Evolutionary conservation across 306 rosid species (phyloP).

Genomic region (Cicer cuneatum): DNA sequence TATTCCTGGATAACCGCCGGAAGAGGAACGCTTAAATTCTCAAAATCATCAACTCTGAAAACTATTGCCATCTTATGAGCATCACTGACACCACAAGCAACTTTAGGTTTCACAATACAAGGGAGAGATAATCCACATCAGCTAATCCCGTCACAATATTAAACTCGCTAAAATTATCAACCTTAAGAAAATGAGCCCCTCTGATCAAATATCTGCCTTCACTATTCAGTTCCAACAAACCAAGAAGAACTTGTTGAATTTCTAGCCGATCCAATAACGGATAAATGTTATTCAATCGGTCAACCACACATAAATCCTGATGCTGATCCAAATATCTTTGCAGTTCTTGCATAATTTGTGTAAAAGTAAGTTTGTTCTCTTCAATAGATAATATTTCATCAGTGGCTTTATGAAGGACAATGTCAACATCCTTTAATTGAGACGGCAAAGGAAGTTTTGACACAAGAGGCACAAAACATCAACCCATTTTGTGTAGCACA

Average conservation of each 20-base stretch:
- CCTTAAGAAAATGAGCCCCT: conserved; percentile 81
- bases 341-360: conserved; percentile 70
- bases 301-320: conserved; percentile 71
- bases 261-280: conserved; percentile 77
- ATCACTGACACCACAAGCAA: conserved; percentile 87
- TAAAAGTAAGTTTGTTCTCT: conserved; percentile 57
- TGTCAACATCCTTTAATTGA: conserved; percentile 77
- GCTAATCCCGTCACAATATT: conserved; percentile 57
- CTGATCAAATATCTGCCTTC: conserved; percentile 59
- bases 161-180: conserved; percentile 60
- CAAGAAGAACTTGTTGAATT: conserved; percentile 75
- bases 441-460: conserved; percentile 72
- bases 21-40: conserved; percentile 78
- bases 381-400: conserved; percentile 82
- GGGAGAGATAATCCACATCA: conserved; percentile 72
- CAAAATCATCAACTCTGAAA: conserved; percentile 70
- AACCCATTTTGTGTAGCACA: conserved; percentile 75
- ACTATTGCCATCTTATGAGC: conserved; percentile 94
- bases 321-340: conserved; percentile 70
- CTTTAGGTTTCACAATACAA: conserved; percentile 88
- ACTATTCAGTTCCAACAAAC: conserved; percentile 65
- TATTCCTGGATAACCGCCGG: conserved; percentile 95
- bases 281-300: conserved; percentile 65
- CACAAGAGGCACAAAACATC: conserved; percentile 77
- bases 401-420: conserved; percentile 87